phyloP scores from a whole-genome alignment of 148 eudicot genomes.

The Silene uniflora region DNA sequence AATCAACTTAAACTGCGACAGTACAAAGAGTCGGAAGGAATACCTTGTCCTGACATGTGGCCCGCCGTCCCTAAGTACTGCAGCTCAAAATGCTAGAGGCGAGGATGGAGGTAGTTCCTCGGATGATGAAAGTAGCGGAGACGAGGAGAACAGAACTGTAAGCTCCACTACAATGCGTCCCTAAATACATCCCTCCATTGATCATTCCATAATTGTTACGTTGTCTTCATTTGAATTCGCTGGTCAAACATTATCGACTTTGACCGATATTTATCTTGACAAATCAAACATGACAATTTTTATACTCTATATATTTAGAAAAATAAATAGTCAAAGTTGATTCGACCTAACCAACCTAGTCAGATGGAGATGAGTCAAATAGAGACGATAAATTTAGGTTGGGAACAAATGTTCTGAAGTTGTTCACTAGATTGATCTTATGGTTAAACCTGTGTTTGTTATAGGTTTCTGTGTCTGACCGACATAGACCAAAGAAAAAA shows the following conservation, averaged over 20 bases:
- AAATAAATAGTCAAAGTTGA: not conserved
- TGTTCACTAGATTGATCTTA: not conserved
- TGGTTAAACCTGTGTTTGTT: not conserved
- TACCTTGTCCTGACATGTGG: slow-evolving; percentile 96
- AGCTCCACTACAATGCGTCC: slow-evolving; percentile 25
- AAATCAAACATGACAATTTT: not conserved
- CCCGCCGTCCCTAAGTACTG: slow-evolving; percentile 63
- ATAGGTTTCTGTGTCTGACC: slow-evolving; percentile 67
- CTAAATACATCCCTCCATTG: too few species aligned
- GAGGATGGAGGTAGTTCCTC: slow-evolving; percentile 64
- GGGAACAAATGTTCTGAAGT: not conserved
- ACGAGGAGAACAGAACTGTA: slow-evolving; percentile 60
- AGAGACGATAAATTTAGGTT: not conserved
- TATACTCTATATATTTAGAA: not conserved
- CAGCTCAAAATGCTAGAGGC: slow-evolving; percentile 55
- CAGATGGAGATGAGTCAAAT: not conserved
- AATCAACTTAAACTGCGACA: slow-evolving; percentile 31
- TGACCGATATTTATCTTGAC: not conserved
- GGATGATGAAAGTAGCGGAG: slow-evolving; percentile 55
- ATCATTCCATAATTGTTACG: not conserved
- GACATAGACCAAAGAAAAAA: slow-evolving; percentile 76
- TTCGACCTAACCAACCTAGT: not conserved
- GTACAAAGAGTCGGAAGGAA: slow-evolving; percentile 80
- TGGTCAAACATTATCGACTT: not conserved
- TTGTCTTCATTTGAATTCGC: not conserved